Base-by-base conservation (phyloP, 2,329 filamentous ascomycete species). In the Penicillium sp. region DNA sequence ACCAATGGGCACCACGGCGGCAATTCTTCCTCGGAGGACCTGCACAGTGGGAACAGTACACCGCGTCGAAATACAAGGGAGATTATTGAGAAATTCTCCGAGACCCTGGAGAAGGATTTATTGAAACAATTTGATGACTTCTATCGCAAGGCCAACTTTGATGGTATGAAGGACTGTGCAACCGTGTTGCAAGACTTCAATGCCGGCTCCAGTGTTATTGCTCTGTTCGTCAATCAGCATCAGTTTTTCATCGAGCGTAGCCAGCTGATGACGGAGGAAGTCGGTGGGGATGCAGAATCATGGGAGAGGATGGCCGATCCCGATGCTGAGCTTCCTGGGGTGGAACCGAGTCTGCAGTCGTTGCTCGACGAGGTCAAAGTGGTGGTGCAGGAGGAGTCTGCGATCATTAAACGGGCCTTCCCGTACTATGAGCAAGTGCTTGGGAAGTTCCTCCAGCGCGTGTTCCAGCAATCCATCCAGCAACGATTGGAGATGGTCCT, bases 211-310 rank as follows among this genome's bases (percentile, higher is more conserved):
- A 97, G 92, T 71, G 94, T 97, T 56, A 96, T 97, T 73, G 93
- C 90, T 14, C 82, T 93, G 11, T 99, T 97, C 73, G 93, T 99
- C 69, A 99, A 99, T 70, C 94, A 99, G 73, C 95, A 99, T 75
- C 92, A 96, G 69, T 99, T 99, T 81, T 99, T 99, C 77, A 97
- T 99, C 69, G 94, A 97, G 70, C 84, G 92, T 25, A 94, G 92
- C 63, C 93, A 97, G 72, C 80, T 99, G 54, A 88, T 96, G 48
- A 89, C 88, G 0, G 92, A 96, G 67, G 92, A 96, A 71, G 85
- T 96, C 40, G 73, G 72, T 23, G 77, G 76, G 26, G 77, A 81
- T 59, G 67, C 71, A n/a, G 76, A 91, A 58, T 88, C 86, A 2
- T 97, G 93, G 92, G 93, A 97, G 54, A 87, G 88, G 63, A 81